A percentile compares a stretch with the other conserved stretches of the same genome.
These are phyloP conservation scores for Suhomyces choctaworum DNA, from an alignment of 1,139 yeast genomes.

Conservation along the genomic window DNA sequence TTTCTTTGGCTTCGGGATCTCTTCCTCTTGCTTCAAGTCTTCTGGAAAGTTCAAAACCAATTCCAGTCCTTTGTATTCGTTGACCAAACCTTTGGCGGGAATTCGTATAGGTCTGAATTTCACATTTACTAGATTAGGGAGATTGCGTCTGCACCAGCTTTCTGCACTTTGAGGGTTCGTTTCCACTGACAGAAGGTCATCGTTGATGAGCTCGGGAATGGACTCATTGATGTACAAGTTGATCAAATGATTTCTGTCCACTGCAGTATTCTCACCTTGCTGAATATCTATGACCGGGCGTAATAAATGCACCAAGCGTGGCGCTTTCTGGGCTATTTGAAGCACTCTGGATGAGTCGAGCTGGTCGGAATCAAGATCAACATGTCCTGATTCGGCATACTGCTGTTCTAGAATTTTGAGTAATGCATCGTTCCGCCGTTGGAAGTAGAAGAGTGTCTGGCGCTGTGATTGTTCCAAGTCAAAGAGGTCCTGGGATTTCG, in stretches of 20 bases:
- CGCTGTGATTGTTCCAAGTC: slow-evolving; percentile 36
- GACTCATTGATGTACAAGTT: slow-evolving; percentile 28
- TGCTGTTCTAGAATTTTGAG: slow-evolving; percentile 31
- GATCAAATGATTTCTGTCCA: slow-evolving; percentile 15
- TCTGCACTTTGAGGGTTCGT: slow-evolving; percentile 43
- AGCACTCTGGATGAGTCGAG: slow-evolving; percentile 1
- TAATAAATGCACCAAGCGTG: slow-evolving; percentile 8
- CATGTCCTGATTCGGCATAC: slow-evolving; percentile 12
- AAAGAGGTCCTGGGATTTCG: slow-evolving; percentile 29
- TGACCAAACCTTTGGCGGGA: slow-evolving; percentile 13
- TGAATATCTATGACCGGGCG: slow-evolving; percentile 8
- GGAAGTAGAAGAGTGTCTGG: slow-evolving; percentile 35
- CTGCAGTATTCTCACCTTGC: slow-evolving; percentile 2
- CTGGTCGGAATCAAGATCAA: slow-evolving; percentile 1
- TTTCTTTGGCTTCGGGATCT: slow-evolving; percentile 3
- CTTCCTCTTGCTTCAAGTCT: slow-evolving; percentile 2
- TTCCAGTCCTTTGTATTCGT: slow-evolving; percentile 15
- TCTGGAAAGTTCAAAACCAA: slow-evolving; percentile 13
- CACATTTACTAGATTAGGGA: slow-evolving; percentile 35
- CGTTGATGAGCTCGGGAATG: slow-evolving; percentile 41
- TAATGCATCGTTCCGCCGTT: slow-evolving; percentile 42
- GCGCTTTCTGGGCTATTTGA: slow-evolving; percentile 8
- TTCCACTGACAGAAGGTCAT: slow-evolving; percentile 37
- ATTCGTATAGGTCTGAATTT: slow-evolving; percentile 37
- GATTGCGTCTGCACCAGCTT: slow-evolving; percentile 41